Evolutionary conservation across 1,284 basidiomycete species (phyloP).

Genomic region (Anthracocystis setariae): DNA sequence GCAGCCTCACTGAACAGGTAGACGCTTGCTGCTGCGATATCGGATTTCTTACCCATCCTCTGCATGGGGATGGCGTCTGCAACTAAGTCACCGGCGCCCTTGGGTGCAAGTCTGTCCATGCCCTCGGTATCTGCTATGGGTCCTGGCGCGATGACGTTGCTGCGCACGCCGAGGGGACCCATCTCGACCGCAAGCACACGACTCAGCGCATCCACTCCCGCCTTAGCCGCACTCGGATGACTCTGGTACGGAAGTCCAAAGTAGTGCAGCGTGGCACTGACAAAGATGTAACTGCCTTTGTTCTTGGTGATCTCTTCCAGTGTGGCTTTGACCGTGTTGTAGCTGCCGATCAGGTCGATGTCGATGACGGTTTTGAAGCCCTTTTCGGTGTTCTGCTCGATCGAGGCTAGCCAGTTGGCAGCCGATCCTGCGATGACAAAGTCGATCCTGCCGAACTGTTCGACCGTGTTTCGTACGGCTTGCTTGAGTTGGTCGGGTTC

Average conservation of each 20-base stretch:
- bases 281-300: constrained; percentile 84
- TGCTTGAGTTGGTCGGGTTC: constrained; percentile 77
- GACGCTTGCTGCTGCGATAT: constrained; percentile 82
- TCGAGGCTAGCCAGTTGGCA: constrained; percentile 67
- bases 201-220: constrained; percentile 87
- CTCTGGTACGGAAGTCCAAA: constrained; percentile 88
- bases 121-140: constrained; percentile 88
- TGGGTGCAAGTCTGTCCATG: constrained; percentile 76
- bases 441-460: constrained; percentile 86
- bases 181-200: constrained; percentile 89
- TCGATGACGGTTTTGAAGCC: constrained; percentile 88
- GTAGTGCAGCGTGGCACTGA: constrained; percentile 91
- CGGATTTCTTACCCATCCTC: constrained; percentile 70
- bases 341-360: constrained; percentile 92
- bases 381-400: constrained; percentile 63
- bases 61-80: constrained; percentile 58
- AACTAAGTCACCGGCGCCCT: constrained; percentile 67
- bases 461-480: constrained; percentile 80
- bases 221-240: constrained; percentile 94
- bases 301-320: constrained; percentile 56
- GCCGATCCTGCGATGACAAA: constrained; percentile 87
- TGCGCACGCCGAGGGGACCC: constrained; percentile 89
- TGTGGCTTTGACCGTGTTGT: constrained; percentile 78
- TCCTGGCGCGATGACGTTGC: constrained; percentile 89
- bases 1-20: constrained; percentile 92